Base-by-base conservation (phyloP, 495 filamentous ascomycete species). In the Xylaria cubensis region DNA sequence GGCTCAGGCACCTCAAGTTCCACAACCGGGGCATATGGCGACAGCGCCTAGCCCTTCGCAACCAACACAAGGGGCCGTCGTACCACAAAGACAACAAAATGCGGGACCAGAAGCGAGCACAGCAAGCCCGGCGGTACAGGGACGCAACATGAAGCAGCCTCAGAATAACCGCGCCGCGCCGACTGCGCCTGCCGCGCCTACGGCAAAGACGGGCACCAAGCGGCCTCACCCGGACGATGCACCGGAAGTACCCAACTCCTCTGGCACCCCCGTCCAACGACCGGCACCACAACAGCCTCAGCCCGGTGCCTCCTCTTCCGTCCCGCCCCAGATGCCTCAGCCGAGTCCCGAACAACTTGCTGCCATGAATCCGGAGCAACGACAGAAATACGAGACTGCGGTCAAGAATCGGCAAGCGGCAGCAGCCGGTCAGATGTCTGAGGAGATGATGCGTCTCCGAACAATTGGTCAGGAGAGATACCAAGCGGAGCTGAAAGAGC, bases 211-310 rank as follows among this genome's bases (percentile, higher is more conserved):
- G 36, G 78, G 67, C 63, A 75, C 82, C 46, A 93, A 93, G 80
- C 87, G 91, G 66, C 76, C 87, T 9, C 87, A 82, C 69, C 85
- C 85, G 51, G 92, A 94, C 69, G 92, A 94, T 76, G 76, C 85
- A 9, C 78, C 84, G 19, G 92, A 92, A 71, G 81, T 85, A 32
- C 84, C 84, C 34, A 85, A 85, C 66, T 83, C 75, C 50, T 72
- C 79, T 24, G 73, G 76, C 71, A 76, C 74, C 65, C 74, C 84
- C 46, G 73, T 82, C 69, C 77, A 85, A 70, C 73, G 76, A 32
- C 48, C 75, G 56, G 24, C 64, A 4, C 69, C 78, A 19, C 79
- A 82, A 21, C 75, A 76, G 29, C 69, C 72, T 10, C 77, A 76
- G 29, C 71, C 75, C 19, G 67, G 41, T 32, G 36, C 53, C 21